Evolutionary conservation across 352 stramenopile genomes (phyloP).

Genomic region (Phytophthora cryptogea): DNA sequence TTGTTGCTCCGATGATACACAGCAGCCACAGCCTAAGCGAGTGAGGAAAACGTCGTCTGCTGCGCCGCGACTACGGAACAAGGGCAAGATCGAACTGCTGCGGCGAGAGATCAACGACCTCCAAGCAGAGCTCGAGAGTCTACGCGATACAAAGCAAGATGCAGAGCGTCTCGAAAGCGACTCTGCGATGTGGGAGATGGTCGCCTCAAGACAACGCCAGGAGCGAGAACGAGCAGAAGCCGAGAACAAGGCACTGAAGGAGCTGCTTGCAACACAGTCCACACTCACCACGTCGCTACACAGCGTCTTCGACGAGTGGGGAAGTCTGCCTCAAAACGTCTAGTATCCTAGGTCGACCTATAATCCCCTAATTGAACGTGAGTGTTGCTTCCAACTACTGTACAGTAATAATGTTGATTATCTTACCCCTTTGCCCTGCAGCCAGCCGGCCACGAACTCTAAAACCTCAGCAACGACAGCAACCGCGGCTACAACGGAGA

Average conservation of each 20-base stretch:
- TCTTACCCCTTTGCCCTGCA: too few relatives aligned
- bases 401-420: too few relatives aligned
- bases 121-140: slow-evolving; percentile 11
- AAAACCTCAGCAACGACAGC: too few relatives aligned
- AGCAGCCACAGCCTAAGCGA: slow-evolving; percentile 9
- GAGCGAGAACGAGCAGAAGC: slow-evolving; percentile 23
- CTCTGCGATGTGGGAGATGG: slow-evolving; percentile 16
- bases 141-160: slow-evolving; percentile 3
- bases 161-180: not conserved
- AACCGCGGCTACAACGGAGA: too few relatives aligned
- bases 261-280: slow-evolving; percentile 18
- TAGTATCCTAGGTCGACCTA: not conserved
- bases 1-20: not conserved
- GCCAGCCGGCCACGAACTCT: too few relatives aligned
- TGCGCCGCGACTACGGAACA: slow-evolving; percentile 27
- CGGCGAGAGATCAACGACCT: slow-evolving; percentile 18
- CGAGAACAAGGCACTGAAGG: slow-evolving; percentile 29
- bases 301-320: slow-evolving; percentile 20
- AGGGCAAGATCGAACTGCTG: slow-evolving; percentile 31
- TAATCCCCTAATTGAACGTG: not conserved
- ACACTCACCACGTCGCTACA: slow-evolving; percentile 19
- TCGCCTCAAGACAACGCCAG: slow-evolving; percentile 24
- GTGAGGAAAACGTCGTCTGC: not conserved
- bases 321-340: slow-evolving; percentile 10
- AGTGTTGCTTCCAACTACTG: not conserved